Evolutionary conservation across 495 filamentous ascomycete genomes (phyloP).

Genomic region (Penicillium chermesinum): DNA sequence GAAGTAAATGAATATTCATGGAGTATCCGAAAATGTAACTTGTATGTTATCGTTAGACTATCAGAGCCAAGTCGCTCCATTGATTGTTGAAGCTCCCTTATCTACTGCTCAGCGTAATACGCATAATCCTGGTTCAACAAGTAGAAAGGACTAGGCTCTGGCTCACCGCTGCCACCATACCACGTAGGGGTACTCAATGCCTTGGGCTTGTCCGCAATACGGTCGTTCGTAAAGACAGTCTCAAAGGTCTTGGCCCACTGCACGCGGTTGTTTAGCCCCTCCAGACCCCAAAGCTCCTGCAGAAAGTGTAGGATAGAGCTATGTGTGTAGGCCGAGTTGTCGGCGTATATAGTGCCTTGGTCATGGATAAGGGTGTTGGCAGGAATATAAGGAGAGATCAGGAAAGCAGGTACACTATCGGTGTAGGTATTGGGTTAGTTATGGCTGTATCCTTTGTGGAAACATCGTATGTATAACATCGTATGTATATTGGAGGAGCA

Average conservation of each 20-base stretch:
- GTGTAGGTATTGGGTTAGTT: background rate
- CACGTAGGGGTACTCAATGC: constrained; percentile 28
- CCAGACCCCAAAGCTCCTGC: constrained; percentile 38
- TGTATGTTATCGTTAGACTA: too few relatives aligned
- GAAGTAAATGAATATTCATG: too few relatives aligned
- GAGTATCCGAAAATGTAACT: too few relatives aligned
- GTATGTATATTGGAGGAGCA: too few relatives aligned
- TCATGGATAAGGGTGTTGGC: constrained; percentile 37
- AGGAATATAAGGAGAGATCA: constrained; percentile 40
- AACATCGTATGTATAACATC: too few relatives aligned
- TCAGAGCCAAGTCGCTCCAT: too few relatives aligned
- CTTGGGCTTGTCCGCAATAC: constrained; percentile 29
- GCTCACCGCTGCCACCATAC: constrained; percentile 29
- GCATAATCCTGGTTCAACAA: constrained; percentile 30
- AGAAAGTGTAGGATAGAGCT: constrained; percentile 39
- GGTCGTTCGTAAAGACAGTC: constrained; percentile 27
- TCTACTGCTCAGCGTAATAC: constrained; percentile 22
- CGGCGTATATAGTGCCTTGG: constrained; percentile 33
- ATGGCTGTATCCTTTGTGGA: too few relatives aligned
- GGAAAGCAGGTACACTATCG: constrained; percentile 36
- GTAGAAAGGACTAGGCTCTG: constrained; percentile 27
- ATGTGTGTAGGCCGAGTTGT: constrained; percentile 41
- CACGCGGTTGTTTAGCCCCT: constrained; percentile 38
- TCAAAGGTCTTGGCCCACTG: constrained; percentile 41
- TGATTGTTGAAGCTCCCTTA: too few relatives aligned